Evolutionary conservation across 2,329 filamentous ascomycete genomes (phyloP).

Genomic region (Lojkania enalia): DNA sequence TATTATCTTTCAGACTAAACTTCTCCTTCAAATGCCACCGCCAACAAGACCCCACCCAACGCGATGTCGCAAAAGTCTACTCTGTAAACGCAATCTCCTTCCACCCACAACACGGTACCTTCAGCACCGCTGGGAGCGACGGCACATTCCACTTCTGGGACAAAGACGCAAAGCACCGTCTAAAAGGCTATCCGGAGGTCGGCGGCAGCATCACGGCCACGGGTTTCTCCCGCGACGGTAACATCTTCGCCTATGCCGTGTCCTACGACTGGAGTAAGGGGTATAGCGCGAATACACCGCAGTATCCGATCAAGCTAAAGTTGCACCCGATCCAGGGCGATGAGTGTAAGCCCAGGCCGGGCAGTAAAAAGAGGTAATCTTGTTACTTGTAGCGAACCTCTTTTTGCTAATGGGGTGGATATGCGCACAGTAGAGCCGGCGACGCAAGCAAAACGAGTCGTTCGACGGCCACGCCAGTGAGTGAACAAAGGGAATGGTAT

Average conservation of each 20-base stretch:
- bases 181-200: constrained; percentile 66
- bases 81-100: constrained; percentile 97
- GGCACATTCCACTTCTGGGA: constrained; percentile 98
- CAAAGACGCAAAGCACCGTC: constrained; percentile 57
- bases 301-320: constrained; percentile 56
- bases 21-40: constrained; percentile 99
- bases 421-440: too few relatives aligned
- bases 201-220: constrained; percentile 84
- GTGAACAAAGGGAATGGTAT: too few relatives aligned
- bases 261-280: constrained; percentile 99
- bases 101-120: constrained; percentile 96
- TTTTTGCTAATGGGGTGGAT: too few relatives aligned
- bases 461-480: too few relatives aligned
- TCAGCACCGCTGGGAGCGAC: constrained; percentile 92
- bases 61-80: constrained; percentile 83
- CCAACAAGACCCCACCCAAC: constrained; percentile 64
- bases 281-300: constrained; percentile 77
- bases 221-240: constrained; percentile 85
- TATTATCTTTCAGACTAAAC: constrained; percentile 64
- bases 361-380: constrained; percentile 51
- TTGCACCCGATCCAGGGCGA: constrained; percentile 53
- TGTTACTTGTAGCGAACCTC: too few relatives aligned
- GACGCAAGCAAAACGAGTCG: too few relatives aligned
- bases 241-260: constrained; percentile 66
- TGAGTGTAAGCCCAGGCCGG: constrained; percentile 56